Evolutionary conservation across 768 basidiomycete genomes (phyloP).

Genomic region (Rhizopogon salebrosus): DNA sequence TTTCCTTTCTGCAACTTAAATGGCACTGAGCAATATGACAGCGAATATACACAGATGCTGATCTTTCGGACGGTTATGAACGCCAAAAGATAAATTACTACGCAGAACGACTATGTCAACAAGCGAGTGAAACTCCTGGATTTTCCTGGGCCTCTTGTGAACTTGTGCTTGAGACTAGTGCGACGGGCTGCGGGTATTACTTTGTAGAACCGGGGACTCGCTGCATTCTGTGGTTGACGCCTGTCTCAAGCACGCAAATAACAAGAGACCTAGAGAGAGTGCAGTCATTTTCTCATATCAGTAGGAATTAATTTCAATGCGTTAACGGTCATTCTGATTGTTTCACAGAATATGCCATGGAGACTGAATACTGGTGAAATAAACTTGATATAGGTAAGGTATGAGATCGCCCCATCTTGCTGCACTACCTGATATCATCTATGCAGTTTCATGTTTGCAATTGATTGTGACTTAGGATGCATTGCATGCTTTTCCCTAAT

Average conservation of each 20-base stretch:
- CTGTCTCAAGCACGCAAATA: conserved; percentile 24
- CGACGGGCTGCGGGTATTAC: conserved; percentile 31
- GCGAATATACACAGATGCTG: conserved; percentile 45
- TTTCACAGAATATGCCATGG: conserved; percentile 12
- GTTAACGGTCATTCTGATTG: background rate
- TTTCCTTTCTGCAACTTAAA: background rate
- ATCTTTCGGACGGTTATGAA: conserved; percentile 33
- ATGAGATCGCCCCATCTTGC: background rate
- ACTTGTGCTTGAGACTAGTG: conserved; percentile 5
- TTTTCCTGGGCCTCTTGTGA: conserved; percentile 5
- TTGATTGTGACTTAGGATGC: background rate
- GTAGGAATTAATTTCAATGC: conserved; percentile 22
- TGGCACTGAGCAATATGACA: conserved; percentile 11
- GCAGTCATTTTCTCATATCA: conserved; percentile 31
- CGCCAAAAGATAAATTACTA: conserved; percentile 21
- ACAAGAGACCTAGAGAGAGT: conserved; percentile 30
- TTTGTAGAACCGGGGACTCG: conserved; percentile 38
- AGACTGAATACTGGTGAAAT: conserved; percentile 16
- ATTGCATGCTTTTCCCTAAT: background rate
- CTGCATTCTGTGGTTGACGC: conserved; percentile 38
- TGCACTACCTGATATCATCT: background rate
- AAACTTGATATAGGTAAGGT: background rate
- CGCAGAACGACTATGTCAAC: conserved; percentile 13
- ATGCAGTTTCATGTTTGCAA: background rate
- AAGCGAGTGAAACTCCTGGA: conserved; percentile 1